Evolutionary conservation across 2,329 filamentous ascomycete genomes (phyloP).

Genomic region (Arthroderma sp.): DNA sequence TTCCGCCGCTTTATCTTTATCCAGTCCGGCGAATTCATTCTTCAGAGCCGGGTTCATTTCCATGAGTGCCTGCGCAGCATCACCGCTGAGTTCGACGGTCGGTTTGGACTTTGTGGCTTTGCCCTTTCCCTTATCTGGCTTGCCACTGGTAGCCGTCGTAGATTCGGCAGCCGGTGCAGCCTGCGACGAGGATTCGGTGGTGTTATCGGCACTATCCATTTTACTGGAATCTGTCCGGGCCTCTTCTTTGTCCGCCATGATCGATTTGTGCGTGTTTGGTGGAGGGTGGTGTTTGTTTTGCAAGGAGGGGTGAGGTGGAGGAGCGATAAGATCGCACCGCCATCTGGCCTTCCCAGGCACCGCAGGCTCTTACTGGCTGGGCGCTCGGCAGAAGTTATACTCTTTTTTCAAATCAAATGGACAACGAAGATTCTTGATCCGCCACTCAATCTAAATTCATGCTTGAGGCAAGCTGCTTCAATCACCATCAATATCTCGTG

Average conservation of each 20-base stretch:
- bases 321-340: no score
- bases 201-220: slow-evolving; percentile 2
- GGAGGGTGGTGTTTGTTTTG: not conserved
- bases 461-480: no score
- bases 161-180: slow-evolving; percentile 1
- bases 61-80: slow-evolving; percentile 28
- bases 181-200: not conserved
- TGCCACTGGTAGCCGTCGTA: not conserved
- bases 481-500: no score
- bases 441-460: no score
- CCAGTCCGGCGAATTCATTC: slow-evolving; percentile 58
- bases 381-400: no score
- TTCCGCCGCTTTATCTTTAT: slow-evolving; percentile 44
- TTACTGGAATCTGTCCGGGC: not conserved
- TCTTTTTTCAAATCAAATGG: no score
- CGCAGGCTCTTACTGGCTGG: no score
- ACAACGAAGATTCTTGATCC: no score
- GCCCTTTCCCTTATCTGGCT: slow-evolving; percentile 9
- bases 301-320: no score
- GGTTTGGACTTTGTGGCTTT: slow-evolving; percentile 14
- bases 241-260: slow-evolving; percentile 1
- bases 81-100: slow-evolving; percentile 22
- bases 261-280: not conserved
- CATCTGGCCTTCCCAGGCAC: no score
- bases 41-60: slow-evolving; percentile 50